Evolutionary conservation across 192 early-diverging fungal genomes (phyloP).

Genomic region (Coemansia furcata): DNA sequence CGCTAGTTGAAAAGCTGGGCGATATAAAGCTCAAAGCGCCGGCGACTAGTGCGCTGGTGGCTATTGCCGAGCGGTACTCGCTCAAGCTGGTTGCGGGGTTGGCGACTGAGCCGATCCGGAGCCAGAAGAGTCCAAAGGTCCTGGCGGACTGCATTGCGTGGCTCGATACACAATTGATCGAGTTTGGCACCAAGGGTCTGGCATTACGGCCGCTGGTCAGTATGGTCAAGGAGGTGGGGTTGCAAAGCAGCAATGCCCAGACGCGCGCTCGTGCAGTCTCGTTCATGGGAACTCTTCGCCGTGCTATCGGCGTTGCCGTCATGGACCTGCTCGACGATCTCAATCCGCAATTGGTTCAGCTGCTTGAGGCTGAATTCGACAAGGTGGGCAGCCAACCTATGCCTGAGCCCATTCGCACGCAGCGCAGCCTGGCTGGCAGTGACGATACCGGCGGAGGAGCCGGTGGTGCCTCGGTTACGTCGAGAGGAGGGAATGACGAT

Average conservation of each 20-base stretch:
- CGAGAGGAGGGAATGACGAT: conserved; percentile 45
- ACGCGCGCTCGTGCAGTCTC: conserved; percentile 78
- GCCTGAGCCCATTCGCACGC: conserved; percentile 48
- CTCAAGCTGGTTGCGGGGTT: conserved; percentile 81
- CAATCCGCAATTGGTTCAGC: conserved; percentile 73
- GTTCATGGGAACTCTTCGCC: conserved; percentile 77
- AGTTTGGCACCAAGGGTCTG: conserved; percentile 87
- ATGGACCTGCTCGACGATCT: conserved; percentile 84
- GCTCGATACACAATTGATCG: conserved; percentile 80
- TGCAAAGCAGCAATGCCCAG: conserved; percentile 81
- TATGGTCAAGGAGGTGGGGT: conserved; percentile 69
- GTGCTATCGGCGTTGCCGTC: conserved; percentile 81
- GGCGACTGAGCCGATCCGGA: conserved; percentile 72
- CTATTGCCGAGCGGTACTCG: conserved; percentile 72
- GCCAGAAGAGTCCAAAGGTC: conserved; percentile 87
- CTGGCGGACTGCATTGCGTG: conserved; percentile 83
- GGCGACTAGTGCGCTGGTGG: conserved; percentile 74
- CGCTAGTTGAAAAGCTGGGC: conserved; percentile 87
- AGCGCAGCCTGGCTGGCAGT: conserved; percentile 15
- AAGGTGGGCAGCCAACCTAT: conserved; percentile 67
- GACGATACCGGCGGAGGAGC: neutral
- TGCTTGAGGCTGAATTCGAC: conserved; percentile 91
- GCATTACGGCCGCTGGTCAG: conserved; percentile 76
- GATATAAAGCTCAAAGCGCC: conserved; percentile 92
- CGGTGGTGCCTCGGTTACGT: neutral